phyloP scores from a whole-genome alignment of 1,139 yeast genomes.

The Spathaspora jeffriesii region DNA sequence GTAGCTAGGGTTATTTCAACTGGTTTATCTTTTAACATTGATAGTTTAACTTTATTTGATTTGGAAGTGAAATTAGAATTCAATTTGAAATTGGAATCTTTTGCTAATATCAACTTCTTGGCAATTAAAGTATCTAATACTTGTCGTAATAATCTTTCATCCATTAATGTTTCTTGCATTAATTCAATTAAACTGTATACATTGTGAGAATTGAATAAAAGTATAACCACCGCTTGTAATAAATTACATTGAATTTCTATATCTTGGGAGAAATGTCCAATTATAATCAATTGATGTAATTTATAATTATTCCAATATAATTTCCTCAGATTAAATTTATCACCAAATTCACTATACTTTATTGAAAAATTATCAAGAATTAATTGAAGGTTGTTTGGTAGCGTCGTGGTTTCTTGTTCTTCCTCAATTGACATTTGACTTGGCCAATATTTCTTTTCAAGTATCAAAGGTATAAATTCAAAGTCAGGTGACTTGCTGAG shows the following conservation, averaged over 20 bases:
- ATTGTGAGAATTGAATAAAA: slow-evolving; percentile 27
- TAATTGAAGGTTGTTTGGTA: slow-evolving; percentile 17
- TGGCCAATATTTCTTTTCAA: slow-evolving; percentile 43
- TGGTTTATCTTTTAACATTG: slow-evolving; percentile 26
- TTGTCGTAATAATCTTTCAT: slow-evolving; percentile 22
- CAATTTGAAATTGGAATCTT: slow-evolving; percentile 18
- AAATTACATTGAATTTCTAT: slow-evolving; percentile 35
- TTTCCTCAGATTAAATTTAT: slow-evolving; percentile 18
- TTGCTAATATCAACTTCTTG: slow-evolving; percentile 19
- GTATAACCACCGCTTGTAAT: slow-evolving; percentile 37
- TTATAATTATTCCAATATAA: slow-evolving; percentile 33
- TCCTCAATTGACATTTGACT: slow-evolving; percentile 32
- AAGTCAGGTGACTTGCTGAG: slow-evolving; percentile 9
- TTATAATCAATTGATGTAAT: slow-evolving; percentile 35
- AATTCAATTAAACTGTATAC: slow-evolving; percentile 20
- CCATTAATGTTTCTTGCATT: slow-evolving; percentile 23
- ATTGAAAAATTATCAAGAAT: slow-evolving; percentile 17
- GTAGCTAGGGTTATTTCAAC: slow-evolving; percentile 16
- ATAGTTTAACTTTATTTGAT: slow-evolving; percentile 28
- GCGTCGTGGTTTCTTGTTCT: slow-evolving; percentile 16
- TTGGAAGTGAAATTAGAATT: slow-evolving; percentile 32
- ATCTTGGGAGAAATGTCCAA: slow-evolving; percentile 33
- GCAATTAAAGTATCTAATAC: slow-evolving; percentile 29
- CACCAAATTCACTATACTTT: slow-evolving; percentile 18
- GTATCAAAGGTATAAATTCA: slow-evolving; percentile 34